A percentile compares a stretch with the other conserved stretches of the same genome.
phyloP scores from a whole-genome alignment of 441 rosid genomes.

The Bruguiera hainesii region DNA sequence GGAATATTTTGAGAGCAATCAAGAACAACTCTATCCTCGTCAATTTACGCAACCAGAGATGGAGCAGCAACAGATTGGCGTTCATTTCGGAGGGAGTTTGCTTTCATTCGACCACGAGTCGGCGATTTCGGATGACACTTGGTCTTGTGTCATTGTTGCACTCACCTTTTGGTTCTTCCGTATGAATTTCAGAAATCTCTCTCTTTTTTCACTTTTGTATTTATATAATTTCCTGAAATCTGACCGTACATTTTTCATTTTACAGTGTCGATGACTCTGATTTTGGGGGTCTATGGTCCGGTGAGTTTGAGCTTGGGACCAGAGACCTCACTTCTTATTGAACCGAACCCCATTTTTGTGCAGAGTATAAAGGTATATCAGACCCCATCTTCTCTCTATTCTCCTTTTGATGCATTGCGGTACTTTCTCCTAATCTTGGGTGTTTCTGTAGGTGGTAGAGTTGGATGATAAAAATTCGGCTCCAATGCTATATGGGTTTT shows the following conservation, averaged over 20 bases:
- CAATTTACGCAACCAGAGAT: slow-evolving; percentile 41
- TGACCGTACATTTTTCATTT: slow-evolving; percentile 17
- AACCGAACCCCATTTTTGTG: slow-evolving; percentile 70
- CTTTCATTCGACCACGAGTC: slow-evolving; percentile 29
- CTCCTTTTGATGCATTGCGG: slow-evolving; percentile 12
- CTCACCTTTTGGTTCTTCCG: slow-evolving; percentile 69
- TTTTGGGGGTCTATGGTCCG: slow-evolving; percentile 61
- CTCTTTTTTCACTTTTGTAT: background rate
- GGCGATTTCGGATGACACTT: slow-evolving; percentile 56
- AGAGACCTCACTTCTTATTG: slow-evolving; percentile 46
- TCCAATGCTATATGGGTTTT: slow-evolving; percentile 54
- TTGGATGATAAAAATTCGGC: slow-evolving; percentile 41
- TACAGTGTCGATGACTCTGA: slow-evolving; percentile 70
- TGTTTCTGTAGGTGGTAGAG: slow-evolving; percentile 50
- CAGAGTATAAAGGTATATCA: slow-evolving; percentile 61
- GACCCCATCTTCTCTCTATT: slow-evolving; percentile 11
- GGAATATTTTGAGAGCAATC: slow-evolving; percentile 20
- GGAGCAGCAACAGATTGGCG: slow-evolving; percentile 31
- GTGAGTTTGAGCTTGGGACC: slow-evolving; percentile 53
- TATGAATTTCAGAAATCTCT: slow-evolving; percentile 25
- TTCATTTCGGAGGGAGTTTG: slow-evolving; percentile 46
- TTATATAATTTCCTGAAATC: background rate
- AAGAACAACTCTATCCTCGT: slow-evolving; percentile 8
- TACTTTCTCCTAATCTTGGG: slow-evolving; percentile 10
- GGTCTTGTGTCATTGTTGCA: slow-evolving; percentile 79